These are phyloP conservation scores for Annulohypoxylon moriforme DNA, from an alignment of 495 filamentous ascomycete species.

Conservation along the genomic window DNA sequence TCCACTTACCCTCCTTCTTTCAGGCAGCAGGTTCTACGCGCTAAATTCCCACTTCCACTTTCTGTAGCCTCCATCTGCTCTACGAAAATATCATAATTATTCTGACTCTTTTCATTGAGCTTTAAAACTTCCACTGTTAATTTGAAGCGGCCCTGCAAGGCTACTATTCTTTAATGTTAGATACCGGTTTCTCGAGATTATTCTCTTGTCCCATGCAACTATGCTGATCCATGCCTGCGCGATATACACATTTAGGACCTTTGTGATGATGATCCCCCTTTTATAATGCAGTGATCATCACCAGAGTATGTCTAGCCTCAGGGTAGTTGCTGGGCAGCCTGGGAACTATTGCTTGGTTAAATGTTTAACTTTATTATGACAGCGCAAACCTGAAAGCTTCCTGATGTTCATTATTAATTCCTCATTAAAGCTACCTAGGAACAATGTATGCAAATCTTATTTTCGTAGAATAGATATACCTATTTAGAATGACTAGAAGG, in stretches of 20 bases:
- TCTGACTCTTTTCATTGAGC: background rate
- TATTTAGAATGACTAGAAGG: no score
- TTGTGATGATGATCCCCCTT: slow-evolving; percentile 29
- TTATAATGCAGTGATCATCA: slow-evolving; percentile 20
- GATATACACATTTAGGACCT: slow-evolving; percentile 13
- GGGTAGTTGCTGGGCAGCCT: background rate
- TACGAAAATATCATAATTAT: background rate
- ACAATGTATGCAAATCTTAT: no score
- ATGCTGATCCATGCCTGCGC: slow-evolving; percentile 13
- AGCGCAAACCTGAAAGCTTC: background rate
- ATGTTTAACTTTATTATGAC: background rate
- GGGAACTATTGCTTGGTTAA: background rate
- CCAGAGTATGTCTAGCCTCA: background rate
- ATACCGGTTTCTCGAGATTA: background rate
- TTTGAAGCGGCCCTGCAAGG: background rate
- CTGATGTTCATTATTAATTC: no score
- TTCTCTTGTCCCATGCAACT: background rate
- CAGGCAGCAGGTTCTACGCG: background rate
- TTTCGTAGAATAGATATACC: no score
- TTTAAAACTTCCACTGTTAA: background rate
- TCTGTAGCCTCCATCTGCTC: background rate
- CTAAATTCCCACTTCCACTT: background rate
- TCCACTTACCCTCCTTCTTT: background rate
- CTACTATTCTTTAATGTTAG: background rate
- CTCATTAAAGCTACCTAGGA: no score